Evolutionary conservation across 1,284 basidiomycete genomes (phyloP), one percentile per base, ranked within the genome.

Genomic region (Ganoderma leucocontextum): DNA sequence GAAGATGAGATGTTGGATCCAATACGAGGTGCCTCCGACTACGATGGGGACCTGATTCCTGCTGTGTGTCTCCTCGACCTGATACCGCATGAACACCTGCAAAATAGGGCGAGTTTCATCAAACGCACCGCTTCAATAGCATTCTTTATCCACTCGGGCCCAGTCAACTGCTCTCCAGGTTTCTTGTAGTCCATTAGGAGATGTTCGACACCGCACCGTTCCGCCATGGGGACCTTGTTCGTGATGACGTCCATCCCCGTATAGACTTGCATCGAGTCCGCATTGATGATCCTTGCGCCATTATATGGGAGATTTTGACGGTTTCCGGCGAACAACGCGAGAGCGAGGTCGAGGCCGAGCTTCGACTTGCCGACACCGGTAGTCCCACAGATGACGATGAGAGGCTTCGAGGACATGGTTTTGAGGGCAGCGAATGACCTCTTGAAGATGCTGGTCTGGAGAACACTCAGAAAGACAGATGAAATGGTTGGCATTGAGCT

Each of bases 261-360:
- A 80, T 99, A 99, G 17, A 97, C 92, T 81, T 99, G 98, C 97
- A 99, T 99, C 12, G 97, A 92, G 81, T 99, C 98, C 10, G 96
- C 95, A 75, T 98, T 98, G 77, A 99, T 92, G 73, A 99, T 87
- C 75, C 91, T 87, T 17, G 91, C 91, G 19, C 88, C 86, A 19
- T 78, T 80, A 85, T 90, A 92, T 49, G 79, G 80, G 74, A 80
- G 78, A 25, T 73, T 75, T 41, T 75, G 72, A 63, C 71, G 35
- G 35, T 72, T 73, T 55, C 80, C 77, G 17, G 82, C 77, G 17
- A 82, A 74, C 36, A 92, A 77, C 67, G 86, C 85, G 35, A 91
- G 84, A 15, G 95, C 96, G 17, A 99, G 85, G 67, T 98, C 91
- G 25, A 99, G 90, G 0, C 95, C 95, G 2, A 99, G 87, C 70